These are phyloP conservation scores for Setaria viridis DNA, from an alignment of 202 grass and related monocot species.

Conservation along the genomic window DNA sequence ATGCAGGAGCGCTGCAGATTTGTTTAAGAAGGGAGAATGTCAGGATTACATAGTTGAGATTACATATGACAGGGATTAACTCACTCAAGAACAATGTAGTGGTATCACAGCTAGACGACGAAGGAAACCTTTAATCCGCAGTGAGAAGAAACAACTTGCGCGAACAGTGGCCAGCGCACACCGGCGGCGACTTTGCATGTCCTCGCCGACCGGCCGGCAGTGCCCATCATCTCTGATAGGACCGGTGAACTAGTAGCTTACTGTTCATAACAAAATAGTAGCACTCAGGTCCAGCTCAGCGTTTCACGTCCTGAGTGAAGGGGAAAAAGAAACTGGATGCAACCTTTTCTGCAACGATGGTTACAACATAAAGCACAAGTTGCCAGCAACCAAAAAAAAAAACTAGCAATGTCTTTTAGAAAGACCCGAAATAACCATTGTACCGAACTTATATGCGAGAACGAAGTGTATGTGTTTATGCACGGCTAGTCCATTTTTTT, in stretches of 20 bases:
- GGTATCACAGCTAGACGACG: not conserved
- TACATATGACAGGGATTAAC: too few species aligned
- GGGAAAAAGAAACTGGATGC: not conserved
- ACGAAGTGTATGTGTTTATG: not conserved
- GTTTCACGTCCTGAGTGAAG: not conserved
- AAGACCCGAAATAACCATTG: not conserved
- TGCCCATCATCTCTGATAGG: not conserved
- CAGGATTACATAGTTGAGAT: too few species aligned
- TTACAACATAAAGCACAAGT: not conserved
- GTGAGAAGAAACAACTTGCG: not conserved
- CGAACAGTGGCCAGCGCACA: not conserved
- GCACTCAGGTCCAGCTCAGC: not conserved
- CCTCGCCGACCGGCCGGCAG: not conserved
- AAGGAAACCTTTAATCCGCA: not conserved
- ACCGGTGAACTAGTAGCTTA: not conserved
- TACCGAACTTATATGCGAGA: too few species aligned
- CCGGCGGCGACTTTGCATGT: constrained; percentile 10
- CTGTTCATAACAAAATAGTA: not conserved
- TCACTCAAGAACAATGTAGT: not conserved
- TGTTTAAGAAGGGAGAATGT: too few species aligned
- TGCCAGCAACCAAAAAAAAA: too few species aligned
- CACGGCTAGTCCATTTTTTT: not conserved
- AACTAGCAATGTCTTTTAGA: not conserved
- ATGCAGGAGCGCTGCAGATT: too few species aligned
- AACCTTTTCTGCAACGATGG: not conserved